These are phyloP conservation scores for Boletus sp. DNA, from an alignment of 768 basidiomycete species.

Conservation along the genomic window DNA sequence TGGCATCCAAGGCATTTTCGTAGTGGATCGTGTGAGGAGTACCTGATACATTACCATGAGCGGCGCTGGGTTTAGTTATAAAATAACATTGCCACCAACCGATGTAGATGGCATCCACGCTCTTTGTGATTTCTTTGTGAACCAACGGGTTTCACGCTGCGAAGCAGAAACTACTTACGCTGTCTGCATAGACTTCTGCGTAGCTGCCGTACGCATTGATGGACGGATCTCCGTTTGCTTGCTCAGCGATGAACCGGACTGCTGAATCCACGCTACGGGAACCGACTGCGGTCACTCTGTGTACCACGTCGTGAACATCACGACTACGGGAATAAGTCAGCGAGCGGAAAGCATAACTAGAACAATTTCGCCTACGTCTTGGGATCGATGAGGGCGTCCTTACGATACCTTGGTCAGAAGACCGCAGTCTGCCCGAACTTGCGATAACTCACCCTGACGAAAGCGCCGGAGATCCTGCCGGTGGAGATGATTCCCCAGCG, in stretches of 20 bases:
- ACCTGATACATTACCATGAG: conserved; percentile 39
- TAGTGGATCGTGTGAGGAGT: conserved; percentile 88
- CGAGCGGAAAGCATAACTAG: neutral
- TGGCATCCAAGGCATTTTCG: conserved; percentile 67
- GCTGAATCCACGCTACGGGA: conserved; percentile 71
- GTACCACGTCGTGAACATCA: conserved; percentile 57
- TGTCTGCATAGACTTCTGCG: conserved; percentile 67
- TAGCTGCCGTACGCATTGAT: conserved; percentile 74
- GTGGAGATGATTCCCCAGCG: conserved; percentile 90
- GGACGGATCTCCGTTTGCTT: conserved; percentile 46
- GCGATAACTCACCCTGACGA: conserved; percentile 55
- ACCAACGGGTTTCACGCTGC: neutral
- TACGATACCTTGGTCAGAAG: conserved; percentile 1
- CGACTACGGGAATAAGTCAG: conserved; percentile 43
- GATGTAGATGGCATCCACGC: conserved; percentile 77
- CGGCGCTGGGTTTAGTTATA: neutral
- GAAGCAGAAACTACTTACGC: conserved; percentile 38
- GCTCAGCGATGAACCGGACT: conserved; percentile 56
- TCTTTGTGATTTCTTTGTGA: conserved; percentile 33
- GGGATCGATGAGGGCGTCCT: conserved; percentile 79
- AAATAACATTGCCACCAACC: conserved; percentile 36
- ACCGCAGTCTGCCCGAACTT: neutral
- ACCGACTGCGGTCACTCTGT: conserved; percentile 72
- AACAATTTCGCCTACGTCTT: conserved; percentile 49
- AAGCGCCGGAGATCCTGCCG: conserved; percentile 63